Evolutionary conservation across 257 asterid species (phyloP).

Genomic region (Nicotiana obtusifolia): DNA sequence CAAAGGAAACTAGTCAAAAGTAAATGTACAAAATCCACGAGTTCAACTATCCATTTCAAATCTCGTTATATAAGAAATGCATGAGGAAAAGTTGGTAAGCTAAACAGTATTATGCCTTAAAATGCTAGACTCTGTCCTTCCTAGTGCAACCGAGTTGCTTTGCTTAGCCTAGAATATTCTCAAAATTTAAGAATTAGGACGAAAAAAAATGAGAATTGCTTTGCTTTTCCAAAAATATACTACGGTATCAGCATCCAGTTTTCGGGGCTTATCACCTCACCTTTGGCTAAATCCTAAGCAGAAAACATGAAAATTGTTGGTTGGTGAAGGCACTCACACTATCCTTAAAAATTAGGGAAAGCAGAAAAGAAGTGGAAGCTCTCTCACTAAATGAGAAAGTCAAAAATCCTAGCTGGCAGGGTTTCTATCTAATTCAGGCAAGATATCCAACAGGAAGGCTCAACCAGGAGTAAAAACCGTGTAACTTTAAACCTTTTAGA

Average conservation of each 20-base stretch:
- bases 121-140: not conserved
- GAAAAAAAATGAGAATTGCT: not conserved
- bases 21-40: not conserved
- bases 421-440: not conserved
- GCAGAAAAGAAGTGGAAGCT: not conserved
- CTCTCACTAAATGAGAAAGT: not conserved
- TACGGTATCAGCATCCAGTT: not conserved
- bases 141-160: not conserved
- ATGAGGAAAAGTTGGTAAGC: not conserved
- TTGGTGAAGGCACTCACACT: not conserved
- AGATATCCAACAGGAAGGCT: not conserved
- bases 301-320: not conserved
- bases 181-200: no score
- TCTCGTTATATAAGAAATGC: not conserved
- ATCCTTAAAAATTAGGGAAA: not conserved
- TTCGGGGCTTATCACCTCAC: not conserved
- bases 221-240: not conserved
- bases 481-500: not conserved
- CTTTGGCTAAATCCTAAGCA: not conserved
- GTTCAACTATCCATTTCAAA: not conserved
- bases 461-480: not conserved
- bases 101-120: not conserved
- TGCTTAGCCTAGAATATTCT: not conserved
- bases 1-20: not conserved
- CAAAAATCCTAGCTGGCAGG: not conserved